These are phyloP conservation scores for Bonia amplexicaulis DNA, from an alignment of 176 grass and related monocot genomes.

Conservation along the genomic window DNA sequence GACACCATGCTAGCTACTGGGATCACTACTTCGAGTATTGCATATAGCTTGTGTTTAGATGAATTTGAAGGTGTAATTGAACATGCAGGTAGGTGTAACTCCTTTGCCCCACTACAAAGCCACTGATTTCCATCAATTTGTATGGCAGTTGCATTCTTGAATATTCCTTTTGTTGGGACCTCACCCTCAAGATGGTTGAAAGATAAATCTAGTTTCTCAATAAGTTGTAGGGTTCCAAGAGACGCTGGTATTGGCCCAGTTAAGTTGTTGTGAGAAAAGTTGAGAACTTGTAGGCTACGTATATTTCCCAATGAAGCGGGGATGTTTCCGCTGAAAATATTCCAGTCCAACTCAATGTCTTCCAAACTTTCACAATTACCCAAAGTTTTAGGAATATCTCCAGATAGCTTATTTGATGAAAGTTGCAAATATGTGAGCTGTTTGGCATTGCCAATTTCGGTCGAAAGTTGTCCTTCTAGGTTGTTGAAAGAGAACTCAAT, in stretches of 20 bases:
- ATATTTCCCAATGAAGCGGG: background rate
- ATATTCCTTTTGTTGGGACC: constrained; percentile 15
- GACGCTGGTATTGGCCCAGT: background rate
- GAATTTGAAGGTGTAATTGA: background rate
- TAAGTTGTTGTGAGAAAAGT: constrained; percentile 16
- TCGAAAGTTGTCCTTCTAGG: background rate
- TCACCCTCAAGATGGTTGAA: constrained; percentile 23
- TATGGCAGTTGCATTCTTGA: background rate
- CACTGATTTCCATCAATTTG: background rate
- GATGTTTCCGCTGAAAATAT: constrained; percentile 19
- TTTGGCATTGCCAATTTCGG: background rate
- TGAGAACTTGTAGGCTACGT: background rate
- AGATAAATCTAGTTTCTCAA: constrained; percentile 19
- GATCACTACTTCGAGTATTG: background rate
- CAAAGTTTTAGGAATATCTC: constrained; percentile 27
- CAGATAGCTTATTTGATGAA: background rate
- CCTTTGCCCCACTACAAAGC: constrained; percentile 7
- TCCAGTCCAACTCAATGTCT: background rate
- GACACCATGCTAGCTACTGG: background rate
- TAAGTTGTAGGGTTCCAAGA: background rate
- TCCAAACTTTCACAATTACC: background rate
- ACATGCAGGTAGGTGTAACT: background rate
- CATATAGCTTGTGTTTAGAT: background rate
- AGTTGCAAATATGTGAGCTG: background rate
- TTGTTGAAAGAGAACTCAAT: constrained; percentile 22